Base-by-base conservation (phyloP, 352 stramenopile genomes). In the Phytophthora quininea region DNA sequence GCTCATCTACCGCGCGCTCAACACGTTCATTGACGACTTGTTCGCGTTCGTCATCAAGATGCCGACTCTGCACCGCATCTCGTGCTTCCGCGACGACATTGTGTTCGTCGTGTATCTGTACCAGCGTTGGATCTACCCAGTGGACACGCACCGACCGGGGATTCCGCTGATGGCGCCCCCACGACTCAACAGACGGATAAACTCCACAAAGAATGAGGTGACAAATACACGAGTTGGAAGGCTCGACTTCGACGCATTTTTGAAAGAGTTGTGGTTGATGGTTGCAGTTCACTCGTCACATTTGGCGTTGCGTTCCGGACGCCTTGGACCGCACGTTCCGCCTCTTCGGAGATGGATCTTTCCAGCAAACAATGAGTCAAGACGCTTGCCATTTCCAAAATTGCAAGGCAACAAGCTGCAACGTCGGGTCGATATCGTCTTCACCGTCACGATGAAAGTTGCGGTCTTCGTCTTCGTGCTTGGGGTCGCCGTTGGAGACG, bases 1-100 rank as follows among this genome's bases (percentile, higher is more conserved):
- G 51, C 82, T 99, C 52, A 90, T 98, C 54, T 99, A 99, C 79
- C 84, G 87, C 32, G 83, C 93, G 8, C 93, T 98, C 66, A 98
- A 97, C 73, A 98, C 92, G 8, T 98, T 98, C 73, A 95, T 98
- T 53, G 92, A 98, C 69, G 92, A 98, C 58, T 76, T 96, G 24
- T 98, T 98, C 63, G 92, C 92, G 1, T 97, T 93, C 62, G 77
- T 98, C 33, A 95, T 98, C 63, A 81, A 92, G 38, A 97, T 97
- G 90, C 92, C 92, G 29, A 91, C 88, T n/a, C 89, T 97, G 71
- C 90, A 97, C 64, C 82, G 89, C 40, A 79, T 97, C 35, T 97
- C 83, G 47, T 93, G 86, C 60, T 92, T 98, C 65, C 88, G 92
- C 5, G 92, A 98, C 59, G 92, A 98, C 65, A 83, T 98, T 31